Base-by-base conservation (phyloP, 75 land plant genomes). In the Chamaecyparis obtusa region DNA sequence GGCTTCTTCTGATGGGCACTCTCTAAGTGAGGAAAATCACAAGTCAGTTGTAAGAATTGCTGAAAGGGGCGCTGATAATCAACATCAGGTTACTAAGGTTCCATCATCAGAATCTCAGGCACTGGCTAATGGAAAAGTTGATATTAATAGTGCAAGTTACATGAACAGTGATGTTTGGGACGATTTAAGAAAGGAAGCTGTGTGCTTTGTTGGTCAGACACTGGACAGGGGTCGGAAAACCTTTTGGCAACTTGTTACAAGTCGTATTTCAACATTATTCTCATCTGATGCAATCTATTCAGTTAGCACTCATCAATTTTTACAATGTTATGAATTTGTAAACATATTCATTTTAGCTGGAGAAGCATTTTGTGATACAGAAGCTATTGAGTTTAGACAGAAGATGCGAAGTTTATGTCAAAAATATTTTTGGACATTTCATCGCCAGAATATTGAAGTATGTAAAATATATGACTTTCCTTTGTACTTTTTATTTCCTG, bases 181-280 rank as follows among this genome's bases (percentile, higher is more conserved):
- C 87, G 88, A 89, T 11, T 83, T 96, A 86, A 88, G 96, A 81
- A 95, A 88, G 85, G 96, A 95, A 87, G 94, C 97, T 39, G 89
- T 88, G 87, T 32, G 87, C 13, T 91, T 89, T 88, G 96, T 96
- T 84, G 90, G 93, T 64, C 95, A 94, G 86, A 89, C 96, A 27
- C 85, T 98, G 81, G 93, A 92, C 32, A 97, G 90, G 88, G 99
- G 99, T 39, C 90, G 96, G 39, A 97, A 91, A 86, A 95, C 92
- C 76, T 92, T 98, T n/a, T 98, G 99, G 99, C 97, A 98, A 85
- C 97, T 98, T 67, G 91, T 92, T 67, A 94, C 99, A 79, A 98
- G 99, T 57, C 97, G 99, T 64, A 88, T 97, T n/a, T 93, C 99
- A 64, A 99, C 95, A 2, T 87, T 96, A 88, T 94, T 98, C 83